Conservation (phyloP, 2,329 filamentous ascomycete genomes). For the Trichoderma aggressivum region DNA sequence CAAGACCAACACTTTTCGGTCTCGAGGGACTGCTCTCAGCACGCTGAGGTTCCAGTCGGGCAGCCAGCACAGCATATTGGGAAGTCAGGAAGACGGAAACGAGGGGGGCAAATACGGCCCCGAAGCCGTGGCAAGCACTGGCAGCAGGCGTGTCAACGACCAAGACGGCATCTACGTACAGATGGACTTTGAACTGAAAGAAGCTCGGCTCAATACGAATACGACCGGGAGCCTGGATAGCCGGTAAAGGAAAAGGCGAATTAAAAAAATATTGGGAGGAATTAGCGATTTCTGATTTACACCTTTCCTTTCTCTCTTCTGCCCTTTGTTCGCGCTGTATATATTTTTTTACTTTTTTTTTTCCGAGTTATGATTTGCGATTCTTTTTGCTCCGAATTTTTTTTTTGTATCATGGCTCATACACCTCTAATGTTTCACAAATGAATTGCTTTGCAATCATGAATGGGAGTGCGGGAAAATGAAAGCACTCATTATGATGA, state of each 20-base stretch:
- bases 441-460: background rate
- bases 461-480: background rate
- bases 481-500: background rate
- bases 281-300: background rate
- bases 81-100: slow-evolving; percentile 22
- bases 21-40: slow-evolving; percentile 30
- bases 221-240: background rate
- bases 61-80: slow-evolving; percentile 27
- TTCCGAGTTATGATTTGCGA: background rate
- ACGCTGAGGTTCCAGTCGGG: slow-evolving; percentile 31
- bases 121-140: slow-evolving; percentile 24
- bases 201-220: slow-evolving; percentile 22
- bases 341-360: background rate
- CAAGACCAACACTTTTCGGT: slow-evolving; percentile 22
- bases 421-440: background rate
- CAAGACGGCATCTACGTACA: slow-evolving; percentile 35
- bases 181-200: slow-evolving; percentile 37
- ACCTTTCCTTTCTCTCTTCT: background rate
- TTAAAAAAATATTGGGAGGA: background rate
- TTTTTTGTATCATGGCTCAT: background rate
- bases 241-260: background rate
- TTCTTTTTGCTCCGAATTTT: background rate
- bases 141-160: slow-evolving; percentile 26
- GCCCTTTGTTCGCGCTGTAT: background rate
- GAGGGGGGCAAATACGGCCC: slow-evolving; percentile 25